Percentiles rank a stretch among this genome's conserved stretches.
These are phyloP conservation scores for Ogataea zsoltii DNA, from an alignment of 805 yeast species.

Conservation along the genomic window DNA sequence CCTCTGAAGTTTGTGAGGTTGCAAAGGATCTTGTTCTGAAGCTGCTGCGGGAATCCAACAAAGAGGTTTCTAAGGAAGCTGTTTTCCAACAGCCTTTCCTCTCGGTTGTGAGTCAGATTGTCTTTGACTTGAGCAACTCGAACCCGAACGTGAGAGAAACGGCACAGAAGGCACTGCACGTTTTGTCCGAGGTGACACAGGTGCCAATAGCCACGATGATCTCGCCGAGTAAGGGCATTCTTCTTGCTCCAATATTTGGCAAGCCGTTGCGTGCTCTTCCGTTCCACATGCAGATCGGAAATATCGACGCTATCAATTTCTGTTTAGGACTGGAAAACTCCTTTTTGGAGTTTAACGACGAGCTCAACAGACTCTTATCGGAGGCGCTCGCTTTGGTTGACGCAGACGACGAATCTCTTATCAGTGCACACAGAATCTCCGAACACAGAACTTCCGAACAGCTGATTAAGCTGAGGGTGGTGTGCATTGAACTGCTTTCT, in stretches of 20 bases:
- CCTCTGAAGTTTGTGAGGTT: slow-evolving; percentile 68
- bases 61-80: slow-evolving; percentile 58
- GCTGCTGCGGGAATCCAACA: slow-evolving; percentile 66
- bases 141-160: slow-evolving; percentile 80
- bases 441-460: slow-evolving; percentile 91
- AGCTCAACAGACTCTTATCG: slow-evolving; percentile 75
- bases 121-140: slow-evolving; percentile 90
- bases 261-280: slow-evolving; percentile 96
- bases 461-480: slow-evolving; percentile 81
- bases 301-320: slow-evolving; percentile 94
- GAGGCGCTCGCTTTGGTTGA: slow-evolving; percentile 95
- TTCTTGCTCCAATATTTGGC: slow-evolving; percentile 92
- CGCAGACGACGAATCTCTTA: slow-evolving; percentile 95
- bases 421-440: slow-evolving; percentile 79
- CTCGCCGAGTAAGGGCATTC: slow-evolving; percentile 76
- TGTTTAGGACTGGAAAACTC: slow-evolving; percentile 80
- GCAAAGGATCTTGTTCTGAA: slow-evolving; percentile 70
- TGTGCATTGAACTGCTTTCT: slow-evolving; percentile 81
- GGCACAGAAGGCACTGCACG: slow-evolving; percentile 67
- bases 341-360: slow-evolving; percentile 85
- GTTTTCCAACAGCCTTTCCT: slow-evolving; percentile 73
- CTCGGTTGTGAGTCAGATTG: slow-evolving; percentile 82
- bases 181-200: slow-evolving; percentile 67
- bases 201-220: slow-evolving; percentile 75
- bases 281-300: slow-evolving; percentile 98